Conservation (phyloP, 768 basidiomycete species). For the Hygrocybe punicea region DNA sequence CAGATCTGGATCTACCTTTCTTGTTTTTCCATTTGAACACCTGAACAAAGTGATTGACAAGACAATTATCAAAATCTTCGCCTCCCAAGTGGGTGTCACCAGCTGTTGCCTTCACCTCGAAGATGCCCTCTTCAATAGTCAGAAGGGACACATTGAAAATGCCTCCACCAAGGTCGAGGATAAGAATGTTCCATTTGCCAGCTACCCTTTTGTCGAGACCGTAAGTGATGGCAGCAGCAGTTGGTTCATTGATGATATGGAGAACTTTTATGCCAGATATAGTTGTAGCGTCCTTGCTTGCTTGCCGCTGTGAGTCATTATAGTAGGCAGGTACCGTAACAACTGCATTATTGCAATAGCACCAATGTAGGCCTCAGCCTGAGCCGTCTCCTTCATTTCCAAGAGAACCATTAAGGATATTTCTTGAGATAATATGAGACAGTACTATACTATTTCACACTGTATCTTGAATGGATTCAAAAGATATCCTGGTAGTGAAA, state of each 20-base stretch:
- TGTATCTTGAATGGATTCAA: too few species aligned
- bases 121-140: conserved; percentile 95
- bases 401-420: too few species aligned
- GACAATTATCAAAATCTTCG: conserved; percentile 48
- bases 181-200: conserved; percentile 94
- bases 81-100: conserved; percentile 97
- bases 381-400: too few species aligned
- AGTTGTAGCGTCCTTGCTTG: conserved; percentile 95
- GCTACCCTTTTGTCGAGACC: conserved; percentile 94
- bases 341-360: too few species aligned
- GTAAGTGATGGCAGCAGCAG: conserved; percentile 97
- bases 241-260: conserved; percentile 99
- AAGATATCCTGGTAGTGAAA: too few species aligned
- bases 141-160: conserved; percentile 99
- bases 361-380: too few species aligned
- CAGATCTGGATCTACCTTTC: neutral
- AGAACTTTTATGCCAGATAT: conserved; percentile 98
- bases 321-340: too few species aligned
- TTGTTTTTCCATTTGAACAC: conserved; percentile 92
- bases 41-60: conserved; percentile 89
- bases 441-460: too few species aligned
- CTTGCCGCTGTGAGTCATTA: too few species aligned
- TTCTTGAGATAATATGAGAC: too few species aligned
- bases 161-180: conserved; percentile 99
- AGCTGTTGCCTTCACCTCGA: conserved; percentile 97